Evolutionary conservation across 768 basidiomycete genomes (phyloP).

Genomic region (Macrolepiota albuminosa): DNA sequence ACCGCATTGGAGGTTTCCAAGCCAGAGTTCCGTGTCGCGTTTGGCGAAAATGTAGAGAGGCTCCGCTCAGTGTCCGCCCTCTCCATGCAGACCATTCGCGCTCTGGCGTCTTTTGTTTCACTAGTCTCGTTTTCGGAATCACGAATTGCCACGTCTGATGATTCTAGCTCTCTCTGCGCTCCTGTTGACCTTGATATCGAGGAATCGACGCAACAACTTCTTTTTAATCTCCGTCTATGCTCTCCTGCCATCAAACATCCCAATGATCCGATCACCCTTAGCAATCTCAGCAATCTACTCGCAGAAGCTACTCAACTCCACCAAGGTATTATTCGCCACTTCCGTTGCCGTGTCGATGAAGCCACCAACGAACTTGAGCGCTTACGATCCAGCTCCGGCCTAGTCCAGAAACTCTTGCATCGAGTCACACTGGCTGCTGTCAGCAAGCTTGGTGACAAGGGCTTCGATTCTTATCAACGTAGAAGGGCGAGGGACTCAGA

Average conservation of each 20-base stretch:
- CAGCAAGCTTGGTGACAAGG: slow-evolving; percentile 33
- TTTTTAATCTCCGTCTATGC: slow-evolving; percentile 51
- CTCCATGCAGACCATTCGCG: slow-evolving; percentile 52
- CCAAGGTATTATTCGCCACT: slow-evolving; percentile 41
- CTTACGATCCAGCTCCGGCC: slow-evolving; percentile 40
- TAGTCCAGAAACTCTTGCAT: slow-evolving; percentile 39
- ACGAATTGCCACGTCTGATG: slow-evolving; percentile 18
- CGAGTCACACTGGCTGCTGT: slow-evolving; percentile 39
- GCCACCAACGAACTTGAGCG: slow-evolving; percentile 43
- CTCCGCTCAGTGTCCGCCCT: slow-evolving; percentile 48
- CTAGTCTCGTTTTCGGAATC: slow-evolving; percentile 42
- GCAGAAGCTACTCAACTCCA: slow-evolving; percentile 44
- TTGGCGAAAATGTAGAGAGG: slow-evolving; percentile 45
- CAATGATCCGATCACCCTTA: slow-evolving; percentile 32
- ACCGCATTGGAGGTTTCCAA: slow-evolving; percentile 66
- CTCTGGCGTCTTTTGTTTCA: slow-evolving; percentile 43
- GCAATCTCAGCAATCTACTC: slow-evolving; percentile 40
- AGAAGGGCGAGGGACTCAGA: slow-evolving; percentile 56
- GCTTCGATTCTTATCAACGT: slow-evolving; percentile 24
- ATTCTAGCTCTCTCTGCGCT: slow-evolving; percentile 32
- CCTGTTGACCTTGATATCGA: slow-evolving; percentile 41
- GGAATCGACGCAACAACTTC: slow-evolving; percentile 39
- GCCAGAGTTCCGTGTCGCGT: slow-evolving; percentile 60
- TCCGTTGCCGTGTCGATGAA: slow-evolving; percentile 51
- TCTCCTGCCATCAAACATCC: slow-evolving; percentile 37